Base-by-base conservation (phyloP, 768 basidiomycete species). In the Harrya chromipes region DNA sequence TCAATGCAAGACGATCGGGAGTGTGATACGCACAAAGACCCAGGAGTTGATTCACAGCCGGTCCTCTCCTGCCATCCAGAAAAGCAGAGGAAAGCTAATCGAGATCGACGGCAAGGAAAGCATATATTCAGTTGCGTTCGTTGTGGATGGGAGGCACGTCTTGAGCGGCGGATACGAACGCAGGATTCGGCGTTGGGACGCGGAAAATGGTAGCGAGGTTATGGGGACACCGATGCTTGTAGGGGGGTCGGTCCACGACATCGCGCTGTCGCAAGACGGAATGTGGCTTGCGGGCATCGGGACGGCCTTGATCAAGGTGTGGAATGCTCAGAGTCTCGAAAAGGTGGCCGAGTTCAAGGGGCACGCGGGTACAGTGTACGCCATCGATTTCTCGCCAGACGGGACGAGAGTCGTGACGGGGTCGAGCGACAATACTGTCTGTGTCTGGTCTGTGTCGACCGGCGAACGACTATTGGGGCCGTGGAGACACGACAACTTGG, bases 281-380 rank as follows among this genome's bases (percentile, higher is more conserved):
- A 34, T 36, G 11, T 54, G 56, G 49, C 4, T 59, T 21, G 53
- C 47, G 29, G 5, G 29, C 21, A 23, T 31, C 11, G 58, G 40
- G 35, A 39, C 26, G 20, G 54, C 51, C 19, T 4, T 3, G 21
- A 40, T 60, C 8, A 17, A 0, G 2, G 34, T 59, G 1, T 56
- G 54, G 54, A 19, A 50, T 14, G 21, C 29, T 4, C 31, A 48
- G 34, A 46, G 24, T 1, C 46, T 44, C 16, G n/a, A n/a, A 0
- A 47, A 44, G 11, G 16, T 20, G 38, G 29, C 9, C 10, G 42
- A 47, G 23, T 43, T 59, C 23, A 14, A 16, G n/a, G 45, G 26
- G 2, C 38, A 40, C 26, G 6, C 38, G 11, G 11, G 23, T 1
- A 16, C 27, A n/a, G 26, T 49, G 24, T 19, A 21, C 8, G 34